Evolutionary conservation across 2,329 filamentous ascomycete species (phyloP), one percentile per base, ranked within the genome.

Genomic region (Furcasterigmium sp.): DNA sequence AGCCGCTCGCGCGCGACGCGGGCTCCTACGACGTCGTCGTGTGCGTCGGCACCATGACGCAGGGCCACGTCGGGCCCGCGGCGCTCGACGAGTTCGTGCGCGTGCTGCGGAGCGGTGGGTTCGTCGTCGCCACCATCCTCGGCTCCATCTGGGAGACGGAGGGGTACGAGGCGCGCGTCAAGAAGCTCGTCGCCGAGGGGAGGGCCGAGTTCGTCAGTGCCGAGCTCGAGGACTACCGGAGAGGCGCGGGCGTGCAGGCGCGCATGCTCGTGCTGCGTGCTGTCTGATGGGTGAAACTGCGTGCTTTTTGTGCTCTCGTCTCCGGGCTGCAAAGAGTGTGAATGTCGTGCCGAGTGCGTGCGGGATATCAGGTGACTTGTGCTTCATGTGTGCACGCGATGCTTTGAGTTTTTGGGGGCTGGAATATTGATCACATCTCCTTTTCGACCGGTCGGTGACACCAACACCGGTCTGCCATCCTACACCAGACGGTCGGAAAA

Each of bases 31-130:
- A 76, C 40, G 66, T 69, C 5, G 63, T 78, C 15, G 66, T 68
- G 2, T 80, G 76, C 57, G 67, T 72, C 19, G 76, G 76, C 20
- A 78, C 74, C 3, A 68, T 80, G 47, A 80, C 76, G 0, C 64
- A 70, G 42, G 73, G 72, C 10, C 75, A 80, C 48, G 69, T 80
- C 28, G 76, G 75, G 1, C 73, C 76, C 0, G 54, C 55, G 35
- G 70, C 70, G 3, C 51, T 80, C 32, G 55, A 61, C 18, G 75
- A 79, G 52, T 69, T 80, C 39, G 60, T 74, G 19, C 60, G 76
- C 9, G 54, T 79, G 4, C 60, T 68, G 23, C 73, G 69, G 56
- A 60, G 51, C 10, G 63, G 61, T 5, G 76, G 75, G 1, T 52
- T 74, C 28, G 55, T 78, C 19, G 69, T 75, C 26, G 71, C 72